These are phyloP conservation scores for Coniella lustricola DNA, from an alignment of 2,329 filamentous ascomycete species.

Conservation along the genomic window DNA sequence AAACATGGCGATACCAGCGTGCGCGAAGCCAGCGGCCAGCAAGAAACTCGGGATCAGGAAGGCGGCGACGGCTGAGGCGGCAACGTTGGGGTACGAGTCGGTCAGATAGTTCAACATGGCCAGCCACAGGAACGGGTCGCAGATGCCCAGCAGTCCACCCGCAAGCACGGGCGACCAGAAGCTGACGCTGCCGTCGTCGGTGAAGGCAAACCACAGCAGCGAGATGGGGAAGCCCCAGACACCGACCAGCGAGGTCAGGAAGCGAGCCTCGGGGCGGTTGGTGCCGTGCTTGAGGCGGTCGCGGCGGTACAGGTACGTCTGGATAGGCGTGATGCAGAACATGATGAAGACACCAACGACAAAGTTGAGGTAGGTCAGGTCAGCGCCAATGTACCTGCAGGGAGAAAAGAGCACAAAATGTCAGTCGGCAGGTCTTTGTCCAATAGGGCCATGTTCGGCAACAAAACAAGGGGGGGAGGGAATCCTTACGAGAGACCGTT, in stretches of 20 bases:
- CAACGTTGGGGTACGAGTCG: conserved; percentile 35
- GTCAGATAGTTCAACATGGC: conserved; percentile 36
- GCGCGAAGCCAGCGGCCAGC: conserved; percentile 32
- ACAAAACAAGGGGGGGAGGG: not conserved
- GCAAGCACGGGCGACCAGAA: conserved; percentile 35
- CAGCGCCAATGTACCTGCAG: conserved; percentile 25
- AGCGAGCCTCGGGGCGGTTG: conserved; percentile 34
- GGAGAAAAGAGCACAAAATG: too few relatives aligned
- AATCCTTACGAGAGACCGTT: conserved; percentile 30
- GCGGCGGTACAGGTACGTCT: conserved; percentile 33
- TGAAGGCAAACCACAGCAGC: conserved; percentile 36
- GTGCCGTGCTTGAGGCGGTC: conserved; percentile 29
- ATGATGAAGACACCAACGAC: conserved; percentile 34
- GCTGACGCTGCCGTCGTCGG: conserved; percentile 28
- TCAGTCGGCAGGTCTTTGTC: not conserved
- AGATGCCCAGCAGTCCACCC: conserved; percentile 32
- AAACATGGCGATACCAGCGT: conserved; percentile 30
- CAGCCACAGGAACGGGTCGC: conserved; percentile 36
- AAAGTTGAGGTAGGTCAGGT: conserved; percentile 36
- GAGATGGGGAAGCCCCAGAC: conserved; percentile 36
- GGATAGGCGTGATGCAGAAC: conserved; percentile 34
- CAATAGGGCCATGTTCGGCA: too few relatives aligned
- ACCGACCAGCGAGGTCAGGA: conserved; percentile 32
- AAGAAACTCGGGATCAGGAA: conserved; percentile 37
- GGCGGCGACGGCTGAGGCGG: conserved; percentile 33